Base-by-base conservation (phyloP, 768 basidiomycete genomes). In the Astraeus odoratus region DNA sequence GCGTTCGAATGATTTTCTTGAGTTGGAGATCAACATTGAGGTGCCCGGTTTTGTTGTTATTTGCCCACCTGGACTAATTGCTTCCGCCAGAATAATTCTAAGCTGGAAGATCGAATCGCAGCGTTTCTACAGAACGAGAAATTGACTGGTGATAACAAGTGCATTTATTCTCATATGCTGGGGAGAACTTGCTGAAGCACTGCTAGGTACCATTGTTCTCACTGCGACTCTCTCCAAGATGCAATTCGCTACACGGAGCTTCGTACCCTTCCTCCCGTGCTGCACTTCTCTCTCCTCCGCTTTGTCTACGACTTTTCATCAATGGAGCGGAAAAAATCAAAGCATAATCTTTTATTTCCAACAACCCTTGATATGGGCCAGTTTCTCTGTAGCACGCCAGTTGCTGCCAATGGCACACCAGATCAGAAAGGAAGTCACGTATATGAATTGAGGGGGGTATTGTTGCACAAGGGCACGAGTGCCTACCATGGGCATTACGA, bases 401-500 rank as follows among this genome's bases (percentile, higher is more conserved):
- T 29, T 51, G 56, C 34, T 48, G 40, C 22, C 34, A 48, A 24
- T 52, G 39, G 33, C 9, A 8, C 39, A 16, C 12, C 39, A 16
- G 34, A 19, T n/a, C 47, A 58, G 3, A 54, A 57, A 42, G 26
- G 47, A 19, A 50, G 61, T 20, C 65, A 71, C 35, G 48, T 76
- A n/a, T 98, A 97, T 55, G 86, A 94, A 42, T 66, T 98, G 39
- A 76, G 82, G 42, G 94, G 88, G 3, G 79, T 97, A 8, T 67
- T 98, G 9, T 63, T 91, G 47, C 95, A 98, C 67, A 90, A 89
- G 57, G 95, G 95, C 4, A 55, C 76, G n/a, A 93, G 88, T 60
- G 95, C 94, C 25, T 87, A 96, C 67, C 83, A 86, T 52, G 89
- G 89, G 4, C 88, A 92, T 59, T 92, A 93, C 57, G 86, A 88